Conservation (phyloP, 306 rosid genomes). For the Sesbania bispinosa region DNA sequence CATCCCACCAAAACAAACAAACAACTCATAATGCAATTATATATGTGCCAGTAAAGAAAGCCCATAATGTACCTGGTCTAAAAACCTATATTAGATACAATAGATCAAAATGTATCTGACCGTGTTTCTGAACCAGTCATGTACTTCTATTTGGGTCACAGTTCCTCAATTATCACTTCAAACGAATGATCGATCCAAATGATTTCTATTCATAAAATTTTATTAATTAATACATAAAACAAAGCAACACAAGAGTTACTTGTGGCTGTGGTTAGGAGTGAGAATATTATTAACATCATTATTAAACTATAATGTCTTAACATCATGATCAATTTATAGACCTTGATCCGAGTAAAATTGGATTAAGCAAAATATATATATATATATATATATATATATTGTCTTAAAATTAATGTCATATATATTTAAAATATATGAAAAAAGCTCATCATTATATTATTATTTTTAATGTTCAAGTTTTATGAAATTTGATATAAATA, state of each 20-base stretch:
- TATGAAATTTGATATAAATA: too few species aligned
- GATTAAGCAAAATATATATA: too few species aligned
- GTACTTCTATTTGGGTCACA: background rate
- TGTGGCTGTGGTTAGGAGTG: constrained; percentile 14
- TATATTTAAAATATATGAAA: too few species aligned
- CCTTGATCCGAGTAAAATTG: background rate
- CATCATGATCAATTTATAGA: constrained; percentile 11
- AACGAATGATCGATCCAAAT: background rate
- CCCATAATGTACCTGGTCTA: constrained; percentile 31
- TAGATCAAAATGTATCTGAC: constrained; percentile 19
- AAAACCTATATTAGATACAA: background rate
- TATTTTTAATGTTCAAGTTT: too few species aligned
- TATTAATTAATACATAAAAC: background rate
- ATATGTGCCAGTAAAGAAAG: constrained; percentile 2
- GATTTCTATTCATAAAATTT: background rate
- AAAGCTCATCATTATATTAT: too few species aligned
- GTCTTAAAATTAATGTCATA: too few species aligned
- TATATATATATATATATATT: too few species aligned
- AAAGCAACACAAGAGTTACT: background rate
- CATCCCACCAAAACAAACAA: background rate
- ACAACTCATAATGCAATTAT: constrained; percentile 3
- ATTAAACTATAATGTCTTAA: background rate
- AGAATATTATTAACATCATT: background rate
- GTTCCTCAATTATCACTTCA: background rate
- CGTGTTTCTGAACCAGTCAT: background rate